Evolutionary conservation across 2,329 filamentous ascomycete genomes (phyloP), one percentile per base, ranked within the genome.

Genomic region (Calonectria honghensis): DNA sequence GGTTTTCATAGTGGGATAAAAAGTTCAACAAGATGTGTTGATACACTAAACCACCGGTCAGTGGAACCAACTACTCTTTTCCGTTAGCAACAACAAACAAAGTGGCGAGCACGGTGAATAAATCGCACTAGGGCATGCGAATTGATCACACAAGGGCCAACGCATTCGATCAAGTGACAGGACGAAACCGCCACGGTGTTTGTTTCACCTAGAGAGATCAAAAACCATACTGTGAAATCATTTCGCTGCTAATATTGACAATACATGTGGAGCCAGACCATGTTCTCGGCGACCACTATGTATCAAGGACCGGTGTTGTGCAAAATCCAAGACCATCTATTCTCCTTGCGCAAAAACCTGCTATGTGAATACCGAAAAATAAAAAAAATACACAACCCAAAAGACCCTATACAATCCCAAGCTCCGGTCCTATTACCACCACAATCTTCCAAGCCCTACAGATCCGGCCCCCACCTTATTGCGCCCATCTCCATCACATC

Each of bases 261-360:
- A 10, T 24, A 9, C 37, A 20, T 63, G 35, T 41, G 13, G 13
- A 41, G 35, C 24, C 16, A 20, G 31, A 27, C n/a, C 54, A 16
- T 39, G 16, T 16, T 6, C 6, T 29, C 16, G 57, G 37, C 24
- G 16, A 41, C 27, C 35, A 29, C 20, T 14, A 35, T 27, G 32
- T n/a, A 37, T 29, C 32, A 24, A 16, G 18, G 57, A 63, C 13
- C n/a, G 27, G 37, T 63, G 35, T 63, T 52, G 59, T 57, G 29
- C 24, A 31, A 72, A 73, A 68, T 50, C 29, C 66, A 66, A 64
- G 24, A 32, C 65, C 66, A 69, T 69, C 66, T 69, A 73, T 69
- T 69, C 59, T 59, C 71, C 50, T 50, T 29, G 32, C 59, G 27
- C n/a, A 24, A 72, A 57, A 72, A 59, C 57, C 45, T 48, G 65